Conservation (phyloP, 805 yeast genomes). For the Kodamaea hsintzibuensis region DNA sequence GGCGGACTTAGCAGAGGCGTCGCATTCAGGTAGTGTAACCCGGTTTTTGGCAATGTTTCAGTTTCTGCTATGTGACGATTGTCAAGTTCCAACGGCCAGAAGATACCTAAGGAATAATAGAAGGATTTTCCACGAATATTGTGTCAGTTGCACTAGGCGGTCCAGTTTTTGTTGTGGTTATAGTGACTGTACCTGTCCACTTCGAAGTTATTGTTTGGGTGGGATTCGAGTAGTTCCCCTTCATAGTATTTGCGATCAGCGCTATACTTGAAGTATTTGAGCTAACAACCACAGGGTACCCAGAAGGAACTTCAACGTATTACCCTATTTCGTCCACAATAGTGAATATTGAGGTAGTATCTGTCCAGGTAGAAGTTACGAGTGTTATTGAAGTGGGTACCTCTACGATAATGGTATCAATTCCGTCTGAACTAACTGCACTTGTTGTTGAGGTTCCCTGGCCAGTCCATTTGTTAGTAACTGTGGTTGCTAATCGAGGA, state of each 20-base stretch:
- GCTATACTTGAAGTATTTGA: neutral
- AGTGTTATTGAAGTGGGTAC: neutral
- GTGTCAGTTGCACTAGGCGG: neutral
- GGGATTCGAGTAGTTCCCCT: neutral
- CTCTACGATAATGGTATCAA: neutral
- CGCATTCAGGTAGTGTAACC: neutral
- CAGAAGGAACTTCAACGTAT: neutral
- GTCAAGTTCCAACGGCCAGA: neutral
- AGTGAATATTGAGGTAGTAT: neutral
- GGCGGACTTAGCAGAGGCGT: neutral
- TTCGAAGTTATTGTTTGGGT: neutral
- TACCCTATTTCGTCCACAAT: neutral
- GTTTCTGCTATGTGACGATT: neutral
- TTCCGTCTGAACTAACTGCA: neutral
- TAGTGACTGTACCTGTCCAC: neutral
- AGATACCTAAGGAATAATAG: neutral
- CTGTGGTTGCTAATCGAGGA: neutral
- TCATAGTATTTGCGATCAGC: neutral
- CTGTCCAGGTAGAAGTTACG: neutral
- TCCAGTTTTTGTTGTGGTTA: neutral
- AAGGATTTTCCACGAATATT: neutral
- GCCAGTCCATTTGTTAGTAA: neutral
- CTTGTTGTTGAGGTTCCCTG: no score
- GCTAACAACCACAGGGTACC: neutral
- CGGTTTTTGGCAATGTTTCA: neutral